Evolutionary conservation across 2,329 filamentous ascomycete genomes (phyloP), one percentile per base, ranked within the genome.

Genomic region (Talaromyces verruculosus): DNA sequence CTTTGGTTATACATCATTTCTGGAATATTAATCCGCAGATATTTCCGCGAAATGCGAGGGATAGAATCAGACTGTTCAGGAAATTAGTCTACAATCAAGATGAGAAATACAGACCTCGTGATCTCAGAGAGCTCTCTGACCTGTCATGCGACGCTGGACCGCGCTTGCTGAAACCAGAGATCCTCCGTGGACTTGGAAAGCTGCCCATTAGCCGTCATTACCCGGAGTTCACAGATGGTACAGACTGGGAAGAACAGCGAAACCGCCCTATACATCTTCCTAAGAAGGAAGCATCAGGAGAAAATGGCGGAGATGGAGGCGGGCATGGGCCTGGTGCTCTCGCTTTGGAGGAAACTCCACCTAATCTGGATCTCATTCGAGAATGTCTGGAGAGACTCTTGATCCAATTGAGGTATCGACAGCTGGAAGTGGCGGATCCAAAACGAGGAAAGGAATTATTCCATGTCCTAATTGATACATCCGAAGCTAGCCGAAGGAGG

Each of bases 181-280:
- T 69, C 19, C 35, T 66, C 45, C 11, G 53, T 17, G 51, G 65
- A 5, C 60, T 67, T 13, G 49, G 17, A 6, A 62, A 64, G 49
- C 8, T 66, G 22, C 73, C 73, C 22, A 60, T 74, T 33, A 76
- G 74, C 53, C 68, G 71, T n/a, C 66, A 67, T 45, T 73, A 72
- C 47, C 67, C 69, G 6, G 22, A 65, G 2, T 45, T 58, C 22
- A 70, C 72, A 19, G n/a, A 22, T 8, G 13, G n/a, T 10, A 30
- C 17, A 7, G 60, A 55, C n/a, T 35, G 5, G 13, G 45, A 65
- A 13, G 28, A 62, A 2, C 51, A 57, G n/a, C 61, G 63, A 35
- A 53, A n/a, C 30, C 61, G 45, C n/a, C 43, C 53, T 37, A 15
- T 55, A 37, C 19, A 15, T 37, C 8, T 30, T 7, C 43, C 22